Evolutionary conservation across 1,284 basidiomycete species (phyloP).

Genomic region (Ganoderma leucocontextum): DNA sequence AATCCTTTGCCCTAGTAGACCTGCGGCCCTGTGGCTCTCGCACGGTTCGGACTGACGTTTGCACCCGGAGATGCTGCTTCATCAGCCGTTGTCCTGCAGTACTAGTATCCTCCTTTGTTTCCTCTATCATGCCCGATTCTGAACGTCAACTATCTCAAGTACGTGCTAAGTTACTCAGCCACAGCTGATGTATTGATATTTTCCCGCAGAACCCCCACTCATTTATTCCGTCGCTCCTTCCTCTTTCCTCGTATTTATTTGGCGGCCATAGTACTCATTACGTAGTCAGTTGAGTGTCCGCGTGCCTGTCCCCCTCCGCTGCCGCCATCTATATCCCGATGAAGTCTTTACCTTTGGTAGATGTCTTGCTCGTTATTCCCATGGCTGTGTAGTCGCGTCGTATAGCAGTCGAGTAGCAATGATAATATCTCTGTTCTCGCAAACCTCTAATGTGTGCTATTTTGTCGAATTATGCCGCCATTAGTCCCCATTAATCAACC

Average conservation of each 20-base stretch:
- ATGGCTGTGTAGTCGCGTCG: neutral
- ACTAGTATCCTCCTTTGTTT: too few species aligned
- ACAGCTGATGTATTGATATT: neutral
- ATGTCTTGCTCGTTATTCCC: neutral
- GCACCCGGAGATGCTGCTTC: too few species aligned
- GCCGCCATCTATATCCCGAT: neutral
- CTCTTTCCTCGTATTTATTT: neutral
- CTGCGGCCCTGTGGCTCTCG: too few species aligned
- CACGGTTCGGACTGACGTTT: too few species aligned
- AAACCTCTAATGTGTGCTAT: slow-evolving; percentile 4
- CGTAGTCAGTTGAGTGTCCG: neutral
- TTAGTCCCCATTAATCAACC: neutral
- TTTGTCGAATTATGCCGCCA: neutral
- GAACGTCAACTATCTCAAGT: neutral
- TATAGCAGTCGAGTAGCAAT: slow-evolving; percentile 3
- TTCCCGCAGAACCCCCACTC: neutral
- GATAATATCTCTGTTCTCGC: neutral
- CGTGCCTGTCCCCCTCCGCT: neutral
- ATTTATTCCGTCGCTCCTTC: neutral
- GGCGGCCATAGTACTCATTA: neutral
- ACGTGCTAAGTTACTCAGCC: neutral
- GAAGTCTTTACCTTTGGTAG: neutral
- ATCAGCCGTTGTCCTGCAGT: too few species aligned
- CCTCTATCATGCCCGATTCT: too few species aligned
- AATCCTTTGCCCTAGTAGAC: neutral